Evolutionary conservation across 805 yeast genomes (phyloP).

Genomic region (Kluyveromyces aestuarii): DNA sequence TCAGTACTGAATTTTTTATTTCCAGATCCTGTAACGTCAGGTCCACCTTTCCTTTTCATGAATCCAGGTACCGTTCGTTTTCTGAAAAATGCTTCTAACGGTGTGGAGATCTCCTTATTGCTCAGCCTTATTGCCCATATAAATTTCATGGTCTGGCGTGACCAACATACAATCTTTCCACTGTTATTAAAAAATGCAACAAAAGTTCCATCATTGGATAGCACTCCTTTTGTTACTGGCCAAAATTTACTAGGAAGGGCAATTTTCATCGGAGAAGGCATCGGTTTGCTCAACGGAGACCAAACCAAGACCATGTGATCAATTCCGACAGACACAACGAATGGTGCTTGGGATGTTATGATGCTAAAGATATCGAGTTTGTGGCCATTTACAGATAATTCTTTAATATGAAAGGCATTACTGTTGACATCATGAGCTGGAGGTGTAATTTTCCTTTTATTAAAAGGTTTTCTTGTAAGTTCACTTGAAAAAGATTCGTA

Average conservation of each 20-base stretch:
- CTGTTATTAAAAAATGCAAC: slow-evolving; percentile 45
- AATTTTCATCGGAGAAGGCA: slow-evolving; percentile 37
- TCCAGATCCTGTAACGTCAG: slow-evolving; percentile 4
- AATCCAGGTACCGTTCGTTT: slow-evolving; percentile 41
- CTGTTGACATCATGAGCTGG: background rate
- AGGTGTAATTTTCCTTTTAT: slow-evolving; percentile 9
- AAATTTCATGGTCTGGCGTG: slow-evolving; percentile 45
- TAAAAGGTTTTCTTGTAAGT: slow-evolving; percentile 6
- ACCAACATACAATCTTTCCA: slow-evolving; percentile 52
- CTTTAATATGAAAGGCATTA: slow-evolving; percentile 22
- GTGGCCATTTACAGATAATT: slow-evolving; percentile 44
- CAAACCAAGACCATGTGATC: slow-evolving; percentile 66
- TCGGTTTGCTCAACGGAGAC: slow-evolving; percentile 52
- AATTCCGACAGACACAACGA: slow-evolving; percentile 61
- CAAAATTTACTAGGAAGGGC: slow-evolving; percentile 39
- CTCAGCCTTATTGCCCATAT: slow-evolving; percentile 43
- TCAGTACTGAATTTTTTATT: slow-evolving; percentile 4
- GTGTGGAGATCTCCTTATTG: slow-evolving; percentile 29
- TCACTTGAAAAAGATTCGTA: slow-evolving; percentile 9
- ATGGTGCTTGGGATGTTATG: slow-evolving; percentile 50
- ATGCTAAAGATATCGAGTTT: slow-evolving; percentile 53
- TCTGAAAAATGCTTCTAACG: slow-evolving; percentile 54
- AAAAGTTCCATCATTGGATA: slow-evolving; percentile 51
- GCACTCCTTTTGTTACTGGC: slow-evolving; percentile 51
- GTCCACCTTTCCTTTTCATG: slow-evolving; percentile 23